Base-by-base conservation (phyloP, 2,329 filamentous ascomycete genomes). In the Xylariaceae sp. region DNA sequence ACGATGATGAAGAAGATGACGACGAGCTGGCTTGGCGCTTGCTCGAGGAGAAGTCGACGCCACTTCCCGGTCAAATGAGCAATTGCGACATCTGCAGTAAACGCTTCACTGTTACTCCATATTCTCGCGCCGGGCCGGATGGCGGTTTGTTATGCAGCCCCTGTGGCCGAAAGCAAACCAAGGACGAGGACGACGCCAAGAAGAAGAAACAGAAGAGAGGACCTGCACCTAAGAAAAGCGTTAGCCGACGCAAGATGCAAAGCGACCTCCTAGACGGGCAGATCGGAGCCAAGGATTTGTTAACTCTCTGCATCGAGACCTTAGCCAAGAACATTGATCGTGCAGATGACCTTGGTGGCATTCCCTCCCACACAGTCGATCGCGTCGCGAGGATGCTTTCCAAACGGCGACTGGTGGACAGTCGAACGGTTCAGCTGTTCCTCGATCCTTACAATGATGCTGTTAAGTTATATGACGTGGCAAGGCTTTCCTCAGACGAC, bases 61-160 rank as follows among this genome's bases (percentile, higher is more conserved):
- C 86, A 1, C 68, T 86, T n/a, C 89, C 90, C 1, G 91, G 90
- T 2, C 93, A 97, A 69, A 82, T 93, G 65, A 90, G 89, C 57
- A 92, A 96, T 60, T 97, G 93, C 66, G 90, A 89, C 56, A 73
- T 86, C 3, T 97, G 93, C 69, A 79, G 81, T 41, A 96, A 94
- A 68, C 85, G 91, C 36, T 97, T 97, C 66, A 96, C 90, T 0
- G 92, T 97, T 42, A 97, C 93, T 0, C 81, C 90, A 0, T 97
- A 97, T 72, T 91, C 88, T 56, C 87, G 90, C 59, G 81, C 86
- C 28, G 90, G 89, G 0, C 88, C 89, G 0, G 78, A 87, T n/a
- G 92, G 92, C 4, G 90, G 90, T 14, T 75, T 97, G n/a, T 76
- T 97, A 1, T 97, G 93, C 66, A 78, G 79, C 3, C 84, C 88